Evolutionary conservation across 2,329 filamentous ascomycete genomes (phyloP), one percentile per base, ranked within the genome.

Genomic region (Fusarium sp.): DNA sequence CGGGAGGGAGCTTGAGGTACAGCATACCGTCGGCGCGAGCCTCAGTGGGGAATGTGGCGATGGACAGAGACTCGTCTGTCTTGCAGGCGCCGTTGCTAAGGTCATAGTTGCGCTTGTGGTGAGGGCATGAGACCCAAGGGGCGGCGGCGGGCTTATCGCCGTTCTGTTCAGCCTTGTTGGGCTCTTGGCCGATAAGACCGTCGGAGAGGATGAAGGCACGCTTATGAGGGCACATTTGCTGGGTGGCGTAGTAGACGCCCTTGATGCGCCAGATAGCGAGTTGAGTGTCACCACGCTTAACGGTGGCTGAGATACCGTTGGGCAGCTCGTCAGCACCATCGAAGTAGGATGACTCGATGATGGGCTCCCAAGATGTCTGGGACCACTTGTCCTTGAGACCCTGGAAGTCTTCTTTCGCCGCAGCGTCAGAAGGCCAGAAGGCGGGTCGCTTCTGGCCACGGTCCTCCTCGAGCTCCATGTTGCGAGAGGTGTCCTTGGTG

Each of bases 211-310:
- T 91, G 75, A 97, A 97, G 1, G 94, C 91, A 13, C 94, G 91
- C 81, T 95, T 96, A 82, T 97, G 94, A 11, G 94, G 94, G 78
- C 94, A 97, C 94, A 97, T 97, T 77, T 97, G 93, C 81, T 97
- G 94, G 15, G 92, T 92, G 61, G 92, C 92, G 79, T 95, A 95
- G 84, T 91, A 97, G 55, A 87, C 87, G 21, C 93, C 94, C 55
- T 88, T 88, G 65, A 97, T 87, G 73, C 94, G 92, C 88, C 94
- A 97, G 54, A 97, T 83, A 9, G 94, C 94, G 3, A 97, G 86
- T 79, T 97, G 94, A 0, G 94, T 97, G 78, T 97, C 94, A 43
- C 94, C 93, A 43, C 93, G 88, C 83, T 97, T 96, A 80, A 97
- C 84, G 33, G 90, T 91, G 6, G 92, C 90, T 11, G 89, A 92